phyloP scores from a whole-genome alignment of 108 stramenopile species.

The Cyclotella atomus region DNA sequence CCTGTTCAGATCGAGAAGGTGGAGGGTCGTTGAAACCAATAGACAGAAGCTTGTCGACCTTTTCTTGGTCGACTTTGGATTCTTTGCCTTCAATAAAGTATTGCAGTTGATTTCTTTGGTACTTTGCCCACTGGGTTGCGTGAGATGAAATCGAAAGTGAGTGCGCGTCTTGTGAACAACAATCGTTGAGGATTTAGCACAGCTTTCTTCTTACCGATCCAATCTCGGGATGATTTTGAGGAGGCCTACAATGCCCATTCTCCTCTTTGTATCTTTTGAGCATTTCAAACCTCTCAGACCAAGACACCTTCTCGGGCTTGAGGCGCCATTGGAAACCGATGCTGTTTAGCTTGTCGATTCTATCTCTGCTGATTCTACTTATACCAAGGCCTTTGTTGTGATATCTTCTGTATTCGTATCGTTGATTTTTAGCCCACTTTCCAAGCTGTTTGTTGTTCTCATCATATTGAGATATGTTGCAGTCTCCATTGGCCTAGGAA shows the following conservation, averaged over 20 bases:
- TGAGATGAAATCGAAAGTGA: not conserved
- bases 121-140: constrained; percentile 49
- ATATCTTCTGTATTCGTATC: constrained; percentile 45
- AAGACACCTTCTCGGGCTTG: constrained; percentile 33
- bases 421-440: constrained; percentile 48
- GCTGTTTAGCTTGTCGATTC: constrained; percentile 42
- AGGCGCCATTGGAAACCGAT: constrained; percentile 48
- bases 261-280: constrained; percentile 36
- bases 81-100: constrained; percentile 22
- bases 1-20: not conserved
- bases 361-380: constrained; percentile 31
- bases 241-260: constrained; percentile 44
- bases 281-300: constrained; percentile 37
- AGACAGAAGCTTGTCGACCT: constrained; percentile 24
- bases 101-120: constrained; percentile 37
- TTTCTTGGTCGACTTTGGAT: constrained; percentile 30
- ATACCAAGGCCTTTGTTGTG: constrained; percentile 30
- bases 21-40: constrained; percentile 40
- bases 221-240: constrained; percentile 30
- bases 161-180: not conserved
- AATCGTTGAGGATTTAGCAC: too few species aligned
- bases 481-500: constrained; percentile 8
- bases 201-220: constrained; percentile 20
- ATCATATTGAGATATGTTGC: constrained; percentile 29
- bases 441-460: constrained; percentile 34